phyloP scores from a whole-genome alignment of 305 asterid genomes.

The Solanum hybrid region DNA sequence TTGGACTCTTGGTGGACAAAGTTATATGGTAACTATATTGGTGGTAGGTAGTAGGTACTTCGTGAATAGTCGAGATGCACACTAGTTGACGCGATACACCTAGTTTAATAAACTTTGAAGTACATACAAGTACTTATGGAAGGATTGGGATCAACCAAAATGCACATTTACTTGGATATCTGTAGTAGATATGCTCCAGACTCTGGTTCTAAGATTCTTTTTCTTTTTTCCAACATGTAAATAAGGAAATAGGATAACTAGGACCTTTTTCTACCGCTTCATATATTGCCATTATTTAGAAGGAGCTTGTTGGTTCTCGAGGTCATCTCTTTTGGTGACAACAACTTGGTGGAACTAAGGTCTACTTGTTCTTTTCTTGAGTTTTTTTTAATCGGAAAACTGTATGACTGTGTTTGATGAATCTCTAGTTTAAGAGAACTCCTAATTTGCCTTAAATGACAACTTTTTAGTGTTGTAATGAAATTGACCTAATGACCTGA shows the following conservation, averaged over 20 bases:
- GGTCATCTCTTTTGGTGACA: background rate
- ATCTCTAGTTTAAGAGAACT: background rate
- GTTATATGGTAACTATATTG: background rate
- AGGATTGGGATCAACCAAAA: background rate
- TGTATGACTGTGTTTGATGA: background rate
- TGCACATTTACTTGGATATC: background rate
- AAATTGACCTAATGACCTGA: background rate
- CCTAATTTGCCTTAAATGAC: background rate
- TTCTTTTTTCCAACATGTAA: background rate
- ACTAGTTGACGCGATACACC: background rate
- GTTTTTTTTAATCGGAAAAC: background rate
- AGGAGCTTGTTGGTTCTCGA: background rate
- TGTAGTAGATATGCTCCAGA: background rate
- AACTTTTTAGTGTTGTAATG: background rate
- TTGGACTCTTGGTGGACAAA: background rate
- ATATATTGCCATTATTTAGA: background rate
- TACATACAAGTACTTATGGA: background rate
- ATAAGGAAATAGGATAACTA: background rate
- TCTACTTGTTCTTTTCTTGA: background rate
- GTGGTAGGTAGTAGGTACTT: background rate
- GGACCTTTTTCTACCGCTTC: background rate
- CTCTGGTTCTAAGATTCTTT: background rate
- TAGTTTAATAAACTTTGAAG: background rate
- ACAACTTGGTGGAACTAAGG: background rate
- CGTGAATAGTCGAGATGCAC: background rate